phyloP scores from a whole-genome alignment of 768 basidiomycete species.

The Pulveroboletus frians region DNA sequence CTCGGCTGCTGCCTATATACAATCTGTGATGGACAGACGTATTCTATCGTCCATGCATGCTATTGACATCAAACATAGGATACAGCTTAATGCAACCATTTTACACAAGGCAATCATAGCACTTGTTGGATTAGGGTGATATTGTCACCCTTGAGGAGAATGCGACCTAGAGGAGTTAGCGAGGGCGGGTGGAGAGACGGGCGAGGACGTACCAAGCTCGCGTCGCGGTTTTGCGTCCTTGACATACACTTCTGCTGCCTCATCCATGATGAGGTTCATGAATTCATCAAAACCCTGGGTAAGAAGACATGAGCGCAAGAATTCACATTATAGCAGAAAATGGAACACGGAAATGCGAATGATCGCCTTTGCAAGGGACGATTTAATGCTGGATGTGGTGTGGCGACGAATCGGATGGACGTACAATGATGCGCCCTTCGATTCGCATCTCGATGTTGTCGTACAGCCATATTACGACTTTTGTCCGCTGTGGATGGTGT shows the following conservation, averaged over 20 bases:
- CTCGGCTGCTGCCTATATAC: slow-evolving; percentile 73
- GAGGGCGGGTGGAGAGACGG: neutral
- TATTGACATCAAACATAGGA: slow-evolving; percentile 11
- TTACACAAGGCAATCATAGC: slow-evolving; percentile 23
- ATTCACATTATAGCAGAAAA: neutral
- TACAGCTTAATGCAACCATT: slow-evolving; percentile 17
- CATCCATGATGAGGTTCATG: slow-evolving; percentile 97
- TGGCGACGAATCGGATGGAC: slow-evolving; percentile 34
- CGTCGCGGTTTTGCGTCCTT: slow-evolving; percentile 82
- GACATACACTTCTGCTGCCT: slow-evolving; percentile 87
- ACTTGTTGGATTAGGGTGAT: slow-evolving; percentile 93
- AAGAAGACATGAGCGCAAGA: slow-evolving; percentile 21
- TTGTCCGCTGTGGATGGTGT: slow-evolving; percentile 53
- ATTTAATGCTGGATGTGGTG: slow-evolving; percentile 38
- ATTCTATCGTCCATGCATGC: neutral
- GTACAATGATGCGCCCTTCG: slow-evolving; percentile 91
- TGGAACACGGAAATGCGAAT: slow-evolving; percentile 2
- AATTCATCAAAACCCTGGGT: slow-evolving; percentile 96
- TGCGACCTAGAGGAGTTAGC: slow-evolving; percentile 58
- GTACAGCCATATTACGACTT: slow-evolving; percentile 91
- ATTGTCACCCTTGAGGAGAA: slow-evolving; percentile 95
- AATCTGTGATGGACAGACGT: slow-evolving; percentile 53
- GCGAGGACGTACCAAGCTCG: slow-evolving; percentile 64
- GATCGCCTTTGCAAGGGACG: slow-evolving; percentile 34
- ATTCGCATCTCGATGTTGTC: slow-evolving; percentile 97